Conservation (phyloP, 1,284 basidiomycete genomes). For the Pseudozyma sp. region DNA sequence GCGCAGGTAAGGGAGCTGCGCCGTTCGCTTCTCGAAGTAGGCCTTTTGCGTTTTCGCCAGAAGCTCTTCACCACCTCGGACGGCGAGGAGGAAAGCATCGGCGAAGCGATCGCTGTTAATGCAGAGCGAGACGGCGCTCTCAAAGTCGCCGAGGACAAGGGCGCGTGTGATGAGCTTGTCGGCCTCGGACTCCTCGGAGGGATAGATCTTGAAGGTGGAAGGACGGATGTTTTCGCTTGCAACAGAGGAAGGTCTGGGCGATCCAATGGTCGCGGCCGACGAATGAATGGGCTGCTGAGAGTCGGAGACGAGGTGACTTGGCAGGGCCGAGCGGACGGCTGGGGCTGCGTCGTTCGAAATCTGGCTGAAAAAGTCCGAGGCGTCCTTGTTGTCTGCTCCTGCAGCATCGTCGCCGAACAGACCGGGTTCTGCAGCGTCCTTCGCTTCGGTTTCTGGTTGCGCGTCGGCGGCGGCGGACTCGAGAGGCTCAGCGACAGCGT, state of each 20-base stretch:
- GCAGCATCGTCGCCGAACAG: slow-evolving; percentile 85
- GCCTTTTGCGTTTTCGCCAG: slow-evolving; percentile 89
- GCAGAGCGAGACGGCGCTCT: slow-evolving; percentile 90
- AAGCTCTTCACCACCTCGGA: slow-evolving; percentile 89
- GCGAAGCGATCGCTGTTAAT: slow-evolving; percentile 89
- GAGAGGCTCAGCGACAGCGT: slow-evolving; percentile 72
- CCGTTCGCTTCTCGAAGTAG: slow-evolving; percentile 87
- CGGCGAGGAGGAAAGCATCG: slow-evolving; percentile 92
- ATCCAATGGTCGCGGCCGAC: slow-evolving; percentile 72
- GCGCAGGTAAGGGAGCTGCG: slow-evolving; percentile 85
- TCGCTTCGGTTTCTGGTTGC: slow-evolving; percentile 69
- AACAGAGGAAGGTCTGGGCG: slow-evolving; percentile 75
- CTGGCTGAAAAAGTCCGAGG: slow-evolving; percentile 86
- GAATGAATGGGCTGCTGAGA: slow-evolving; percentile 64
- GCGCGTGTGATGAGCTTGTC: slow-evolving; percentile 92
- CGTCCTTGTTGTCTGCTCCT: slow-evolving; percentile 74
- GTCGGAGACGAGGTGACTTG: slow-evolving; percentile 76
- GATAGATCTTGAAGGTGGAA: slow-evolving; percentile 91
- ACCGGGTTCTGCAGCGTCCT: slow-evolving; percentile 73
- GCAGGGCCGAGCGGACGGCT: slow-evolving; percentile 72
- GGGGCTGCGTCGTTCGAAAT: slow-evolving; percentile 70
- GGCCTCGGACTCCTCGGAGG: slow-evolving; percentile 84
- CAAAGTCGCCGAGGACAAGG: slow-evolving; percentile 92
- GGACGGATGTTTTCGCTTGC: slow-evolving; percentile 75
- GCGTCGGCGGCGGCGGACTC: slow-evolving; percentile 13